These are phyloP conservation scores for Cadophora gregata DNA, from an alignment of 2,329 filamentous ascomycete species.

Conservation along the genomic window DNA sequence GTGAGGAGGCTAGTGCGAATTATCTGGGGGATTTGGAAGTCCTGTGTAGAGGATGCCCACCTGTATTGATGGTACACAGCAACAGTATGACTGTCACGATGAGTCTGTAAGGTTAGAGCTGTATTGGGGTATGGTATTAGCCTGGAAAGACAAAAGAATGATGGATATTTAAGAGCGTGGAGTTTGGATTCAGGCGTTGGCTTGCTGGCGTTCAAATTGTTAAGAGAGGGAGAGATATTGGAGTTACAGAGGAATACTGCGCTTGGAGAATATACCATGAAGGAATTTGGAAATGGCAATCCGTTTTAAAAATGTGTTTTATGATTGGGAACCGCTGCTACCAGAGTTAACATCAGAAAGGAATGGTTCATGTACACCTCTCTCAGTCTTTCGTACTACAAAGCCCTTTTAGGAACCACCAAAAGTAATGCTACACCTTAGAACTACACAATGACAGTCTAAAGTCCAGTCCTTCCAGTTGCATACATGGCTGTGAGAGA, in stretches of 20 bases:
- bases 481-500: no score
- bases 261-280: slow-evolving; percentile 7
- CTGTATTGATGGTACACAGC: slow-evolving; percentile 79
- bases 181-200: neutral
- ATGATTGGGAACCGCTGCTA: no score
- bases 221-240: neutral
- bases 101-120: slow-evolving; percentile 56
- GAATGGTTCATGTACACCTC: no score
- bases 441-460: no score
- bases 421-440: no score
- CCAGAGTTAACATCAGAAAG: no score
- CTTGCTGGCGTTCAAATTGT: neutral
- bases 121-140: neutral
- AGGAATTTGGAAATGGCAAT: neutral
- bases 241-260: neutral
- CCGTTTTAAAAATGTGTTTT: no score
- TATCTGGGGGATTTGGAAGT: slow-evolving; percentile 83
- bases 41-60: slow-evolving; percentile 76
- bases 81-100: slow-evolving; percentile 91
- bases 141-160: neutral
- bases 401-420: no score
- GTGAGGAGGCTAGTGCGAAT: slow-evolving; percentile 71
- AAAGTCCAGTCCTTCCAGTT: no score
- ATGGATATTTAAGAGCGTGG: neutral
- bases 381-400: no score